phyloP scores from a whole-genome alignment of 177 flowering plant genomes.

The Vitis hybrid region DNA sequence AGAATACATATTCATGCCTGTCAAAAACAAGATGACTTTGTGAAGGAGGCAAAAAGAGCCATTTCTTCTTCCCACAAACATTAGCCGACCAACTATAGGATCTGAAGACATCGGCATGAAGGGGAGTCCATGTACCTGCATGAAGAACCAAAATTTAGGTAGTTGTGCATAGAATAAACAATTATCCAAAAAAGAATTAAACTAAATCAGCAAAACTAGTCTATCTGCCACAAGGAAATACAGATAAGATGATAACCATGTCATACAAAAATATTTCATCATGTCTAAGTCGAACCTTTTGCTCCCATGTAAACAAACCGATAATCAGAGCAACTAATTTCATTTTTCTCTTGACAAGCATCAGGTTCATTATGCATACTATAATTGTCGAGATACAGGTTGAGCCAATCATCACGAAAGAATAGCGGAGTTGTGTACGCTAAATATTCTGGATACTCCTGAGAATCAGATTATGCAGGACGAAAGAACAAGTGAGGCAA shows the following conservation, averaged over 20 bases:
- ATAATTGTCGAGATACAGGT: slow-evolving; percentile 81
- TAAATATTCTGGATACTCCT: slow-evolving; percentile 88
- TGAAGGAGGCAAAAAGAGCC: slow-evolving; percentile 82
- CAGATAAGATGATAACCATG: not conserved
- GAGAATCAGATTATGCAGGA: slow-evolving; percentile 29
- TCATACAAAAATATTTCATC: slow-evolving; percentile 1
- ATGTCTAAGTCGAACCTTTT: slow-evolving; percentile 62
- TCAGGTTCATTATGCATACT: slow-evolving; percentile 64
- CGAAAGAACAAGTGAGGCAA: slow-evolving; percentile 13
- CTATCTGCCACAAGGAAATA: slow-evolving; percentile 1
- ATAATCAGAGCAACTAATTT: slow-evolving; percentile 88
- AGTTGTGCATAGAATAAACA: slow-evolving; percentile 1
- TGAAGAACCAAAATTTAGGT: not conserved
- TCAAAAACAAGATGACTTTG: slow-evolving; percentile 83
- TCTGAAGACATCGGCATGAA: slow-evolving; percentile 98
- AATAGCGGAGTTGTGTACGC: slow-evolving; percentile 77
- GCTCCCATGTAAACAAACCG: slow-evolving; percentile 99
- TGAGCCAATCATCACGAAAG: slow-evolving; percentile 94
- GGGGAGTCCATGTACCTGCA: slow-evolving; percentile 98
- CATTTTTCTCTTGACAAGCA: slow-evolving; percentile 42
- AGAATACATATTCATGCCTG: slow-evolving; percentile 44
- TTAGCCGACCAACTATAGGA: slow-evolving; percentile 99
- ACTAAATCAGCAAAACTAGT: not conserved
- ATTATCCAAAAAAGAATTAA: not conserved
- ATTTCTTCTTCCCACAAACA: slow-evolving; percentile 85